Conservation (phyloP, 441 rosid genomes). For the Biscutella auriculata region DNA sequence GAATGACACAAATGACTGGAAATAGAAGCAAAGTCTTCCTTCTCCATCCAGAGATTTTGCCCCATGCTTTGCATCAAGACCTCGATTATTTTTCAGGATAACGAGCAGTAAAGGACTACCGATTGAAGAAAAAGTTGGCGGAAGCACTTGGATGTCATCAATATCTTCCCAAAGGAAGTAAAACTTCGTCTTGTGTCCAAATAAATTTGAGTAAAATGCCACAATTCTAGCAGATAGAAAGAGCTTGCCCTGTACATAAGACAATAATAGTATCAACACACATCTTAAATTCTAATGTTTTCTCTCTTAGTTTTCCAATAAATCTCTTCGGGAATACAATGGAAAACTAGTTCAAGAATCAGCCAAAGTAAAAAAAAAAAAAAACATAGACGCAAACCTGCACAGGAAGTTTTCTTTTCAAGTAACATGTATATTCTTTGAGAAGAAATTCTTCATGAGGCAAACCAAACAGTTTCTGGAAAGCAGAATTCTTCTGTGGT, state of each 20-base stretch:
- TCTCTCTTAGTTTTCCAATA: not conserved
- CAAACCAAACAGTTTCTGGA: conserved; percentile 73
- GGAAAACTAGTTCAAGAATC: not conserved
- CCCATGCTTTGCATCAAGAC: conserved; percentile 65
- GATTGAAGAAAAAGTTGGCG: conserved; percentile 57
- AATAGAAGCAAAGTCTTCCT: conserved; percentile 63
- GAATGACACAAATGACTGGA: conserved; percentile 77
- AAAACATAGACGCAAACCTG: conserved; percentile 38
- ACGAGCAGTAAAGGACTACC: conserved; percentile 67
- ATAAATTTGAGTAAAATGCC: conserved; percentile 75
- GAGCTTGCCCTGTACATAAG: conserved; percentile 54
- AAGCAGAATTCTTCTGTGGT: conserved; percentile 62
- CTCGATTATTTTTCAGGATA: conserved; percentile 44
- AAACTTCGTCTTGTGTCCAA: conserved; percentile 71
- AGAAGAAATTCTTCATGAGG: conserved; percentile 90
- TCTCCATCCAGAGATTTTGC: conserved; percentile 72
- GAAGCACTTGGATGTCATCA: conserved; percentile 55
- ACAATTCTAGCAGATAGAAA: conserved; percentile 81
- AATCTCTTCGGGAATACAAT: not conserved
- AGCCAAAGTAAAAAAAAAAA: not conserved
- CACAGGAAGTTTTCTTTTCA: conserved; percentile 72
- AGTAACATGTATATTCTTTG: conserved; percentile 57
- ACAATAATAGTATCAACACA: not conserved
- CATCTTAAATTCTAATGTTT: not conserved
- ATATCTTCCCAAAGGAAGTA: conserved; percentile 88